These are phyloP conservation scores for Suillus placidus DNA, from an alignment of 768 basidiomycete genomes.

Conservation along the genomic window DNA sequence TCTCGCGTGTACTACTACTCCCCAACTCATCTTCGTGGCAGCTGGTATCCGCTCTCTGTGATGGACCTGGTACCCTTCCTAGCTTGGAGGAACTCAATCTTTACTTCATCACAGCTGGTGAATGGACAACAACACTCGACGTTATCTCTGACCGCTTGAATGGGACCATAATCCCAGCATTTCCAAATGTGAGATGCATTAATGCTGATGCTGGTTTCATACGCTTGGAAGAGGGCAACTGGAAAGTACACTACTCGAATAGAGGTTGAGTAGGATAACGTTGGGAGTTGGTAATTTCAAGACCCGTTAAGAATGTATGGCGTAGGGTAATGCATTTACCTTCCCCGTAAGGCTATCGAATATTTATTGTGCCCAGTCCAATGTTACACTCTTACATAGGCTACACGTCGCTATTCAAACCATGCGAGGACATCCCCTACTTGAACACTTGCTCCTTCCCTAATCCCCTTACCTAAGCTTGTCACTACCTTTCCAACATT, in stretches of 20 bases:
- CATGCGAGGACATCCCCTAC: slow-evolving; percentile 50
- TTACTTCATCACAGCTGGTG: neutral
- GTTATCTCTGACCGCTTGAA: neutral
- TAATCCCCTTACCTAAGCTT: slow-evolving; percentile 42
- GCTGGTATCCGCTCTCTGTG: neutral
- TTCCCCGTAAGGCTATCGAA: neutral
- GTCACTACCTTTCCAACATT: slow-evolving; percentile 48
- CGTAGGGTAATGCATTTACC: neutral
- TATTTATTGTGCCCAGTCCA: too few species aligned
- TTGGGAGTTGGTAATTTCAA: neutral
- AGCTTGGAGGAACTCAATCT: neutral
- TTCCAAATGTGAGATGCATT: neutral
- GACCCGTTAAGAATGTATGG: neutral
- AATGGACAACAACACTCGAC: neutral
- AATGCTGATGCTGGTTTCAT: too few species aligned
- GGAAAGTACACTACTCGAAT: neutral
- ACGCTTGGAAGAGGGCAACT: neutral
- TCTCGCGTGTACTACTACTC: neutral
- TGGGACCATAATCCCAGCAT: neutral
- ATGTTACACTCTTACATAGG: neutral
- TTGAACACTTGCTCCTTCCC: slow-evolving; percentile 47
- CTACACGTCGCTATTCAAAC: slow-evolving; percentile 18
- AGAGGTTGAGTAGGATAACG: neutral
- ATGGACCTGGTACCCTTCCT: slow-evolving; percentile 7
- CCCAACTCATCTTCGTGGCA: neutral